A percentile compares a stretch with the other conserved stretches of the same genome.
Conservation (phyloP, 768 basidiomycete species). For the Pleurotus ostreatus region DNA sequence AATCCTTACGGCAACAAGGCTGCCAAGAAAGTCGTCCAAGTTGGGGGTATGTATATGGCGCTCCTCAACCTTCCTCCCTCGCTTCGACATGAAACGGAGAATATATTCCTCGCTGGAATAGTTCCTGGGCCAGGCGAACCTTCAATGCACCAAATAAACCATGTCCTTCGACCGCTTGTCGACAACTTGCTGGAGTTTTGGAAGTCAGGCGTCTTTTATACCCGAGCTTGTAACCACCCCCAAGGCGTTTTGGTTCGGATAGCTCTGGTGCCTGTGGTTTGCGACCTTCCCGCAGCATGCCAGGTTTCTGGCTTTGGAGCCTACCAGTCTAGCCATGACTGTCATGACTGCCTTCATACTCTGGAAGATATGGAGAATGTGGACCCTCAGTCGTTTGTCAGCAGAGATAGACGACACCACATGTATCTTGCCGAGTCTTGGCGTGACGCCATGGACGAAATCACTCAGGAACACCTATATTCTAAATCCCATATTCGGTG, state of each 20-base stretch:
- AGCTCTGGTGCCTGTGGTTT: slow-evolving; percentile 27
- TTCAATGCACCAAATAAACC: slow-evolving; percentile 18
- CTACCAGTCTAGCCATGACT: slow-evolving; percentile 14
- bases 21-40: slow-evolving; percentile 17
- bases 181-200: slow-evolving; percentile 17
- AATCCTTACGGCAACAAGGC: slow-evolving; percentile 20
- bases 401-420: no score
- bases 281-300: slow-evolving; percentile 30
- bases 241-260: slow-evolving; percentile 22
- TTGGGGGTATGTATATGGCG: slow-evolving; percentile 23
- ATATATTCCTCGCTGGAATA: slow-evolving; percentile 23
- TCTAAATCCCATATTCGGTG: slow-evolving; percentile 14
- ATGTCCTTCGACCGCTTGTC: slow-evolving; percentile 23
- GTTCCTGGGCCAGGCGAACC: slow-evolving; percentile 24
- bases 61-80: slow-evolving; percentile 26
- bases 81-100: slow-evolving; percentile 23
- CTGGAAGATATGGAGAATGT: slow-evolving; percentile 14
- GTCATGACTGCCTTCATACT: slow-evolving; percentile 15
- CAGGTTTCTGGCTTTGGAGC: slow-evolving; percentile 23
- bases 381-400: slow-evolving; percentile 13
- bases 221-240: slow-evolving; percentile 15
- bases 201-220: slow-evolving; percentile 16
- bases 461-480: no score
- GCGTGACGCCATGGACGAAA: no score
- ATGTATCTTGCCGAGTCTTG: neutral